phyloP scores from a whole-genome alignment of 176 grass and related monocot genomes.

The Paspalum notatum region DNA sequence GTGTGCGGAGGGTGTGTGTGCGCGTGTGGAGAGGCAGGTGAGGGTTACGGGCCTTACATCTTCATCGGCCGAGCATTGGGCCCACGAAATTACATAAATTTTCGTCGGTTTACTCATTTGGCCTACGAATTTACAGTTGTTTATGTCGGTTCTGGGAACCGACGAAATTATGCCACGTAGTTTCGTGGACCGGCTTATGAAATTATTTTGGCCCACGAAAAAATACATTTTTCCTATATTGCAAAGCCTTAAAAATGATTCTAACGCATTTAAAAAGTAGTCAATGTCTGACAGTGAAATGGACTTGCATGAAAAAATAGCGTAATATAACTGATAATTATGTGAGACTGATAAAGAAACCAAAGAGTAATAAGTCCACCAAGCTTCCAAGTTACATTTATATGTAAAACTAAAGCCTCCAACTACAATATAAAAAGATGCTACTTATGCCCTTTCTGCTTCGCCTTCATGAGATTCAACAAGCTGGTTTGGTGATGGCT shows the following conservation, averaged over 20 bases:
- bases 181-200: too few relatives aligned
- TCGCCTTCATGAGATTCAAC: neutral
- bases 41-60: too few relatives aligned
- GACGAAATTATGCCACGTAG: too few relatives aligned
- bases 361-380: neutral
- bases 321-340: neutral
- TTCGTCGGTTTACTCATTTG: too few relatives aligned
- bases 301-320: neutral
- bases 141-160: too few relatives aligned
- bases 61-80: too few relatives aligned
- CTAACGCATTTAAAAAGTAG: neutral
- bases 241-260: neutral
- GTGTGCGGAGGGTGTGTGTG: too few relatives aligned
- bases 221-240: too few relatives aligned
- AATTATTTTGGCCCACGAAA: too few relatives aligned
- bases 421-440: neutral
- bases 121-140: too few relatives aligned
- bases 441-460: neutral
- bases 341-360: neutral
- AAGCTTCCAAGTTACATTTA: neutral
- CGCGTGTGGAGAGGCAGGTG: too few relatives aligned
- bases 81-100: too few relatives aligned
- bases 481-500: conserved; percentile 13
- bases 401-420: neutral
- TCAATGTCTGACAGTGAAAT: neutral